Conservation (phyloP, 208 protist species). For the Acanthamoeba triangularis region DNA sequence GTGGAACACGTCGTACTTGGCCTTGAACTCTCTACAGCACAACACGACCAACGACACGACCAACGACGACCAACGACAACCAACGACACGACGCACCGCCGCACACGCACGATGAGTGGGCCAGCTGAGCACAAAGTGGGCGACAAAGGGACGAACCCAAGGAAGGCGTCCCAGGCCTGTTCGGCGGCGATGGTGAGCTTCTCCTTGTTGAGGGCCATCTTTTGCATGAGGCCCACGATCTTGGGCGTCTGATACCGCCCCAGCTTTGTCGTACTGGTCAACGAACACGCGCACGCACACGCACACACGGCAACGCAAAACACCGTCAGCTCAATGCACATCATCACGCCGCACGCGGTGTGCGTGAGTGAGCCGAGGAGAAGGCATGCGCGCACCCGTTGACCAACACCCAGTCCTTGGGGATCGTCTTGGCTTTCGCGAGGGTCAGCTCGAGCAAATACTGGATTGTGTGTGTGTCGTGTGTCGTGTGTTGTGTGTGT, state of each 20-base stretch:
- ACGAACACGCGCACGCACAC: background rate
- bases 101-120: constrained; percentile 26
- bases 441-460: constrained; percentile 68
- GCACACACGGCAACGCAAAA: background rate
- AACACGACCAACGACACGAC: background rate
- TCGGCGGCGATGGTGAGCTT: constrained; percentile 69
- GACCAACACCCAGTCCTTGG: constrained; percentile 67
- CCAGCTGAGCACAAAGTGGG: background rate
- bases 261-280: constrained; percentile 30
- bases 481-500: background rate
- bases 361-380: background rate
- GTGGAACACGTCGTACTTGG: constrained; percentile 77
- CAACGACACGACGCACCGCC: no score
- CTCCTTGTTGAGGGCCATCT: constrained; percentile 62
- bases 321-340: background rate
- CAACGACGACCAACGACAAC: background rate
- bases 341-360: no score
- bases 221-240: constrained; percentile 23
- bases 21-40: constrained; percentile 75
- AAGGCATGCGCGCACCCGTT: background rate
- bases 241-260: constrained; percentile 63
- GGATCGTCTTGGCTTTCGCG: constrained; percentile 61
- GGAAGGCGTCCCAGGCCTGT: constrained; percentile 72
- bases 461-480: background rate
- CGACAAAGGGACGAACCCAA: constrained; percentile 48